Conservation (phyloP, 139 green algal species). For the Haematococcus lacustris region DNA sequence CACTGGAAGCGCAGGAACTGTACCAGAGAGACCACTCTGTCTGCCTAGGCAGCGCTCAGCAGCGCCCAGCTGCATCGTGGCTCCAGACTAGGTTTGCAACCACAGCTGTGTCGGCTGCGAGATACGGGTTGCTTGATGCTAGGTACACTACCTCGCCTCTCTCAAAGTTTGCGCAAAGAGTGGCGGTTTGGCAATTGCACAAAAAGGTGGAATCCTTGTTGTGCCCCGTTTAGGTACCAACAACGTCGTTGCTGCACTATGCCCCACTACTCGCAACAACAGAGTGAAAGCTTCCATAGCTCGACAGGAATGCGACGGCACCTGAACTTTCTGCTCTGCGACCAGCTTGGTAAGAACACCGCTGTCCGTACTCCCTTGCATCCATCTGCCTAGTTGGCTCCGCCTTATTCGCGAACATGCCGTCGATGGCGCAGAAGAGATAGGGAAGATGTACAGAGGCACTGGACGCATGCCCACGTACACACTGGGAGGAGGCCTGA, state of each 20-base stretch:
- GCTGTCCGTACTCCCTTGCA: no score
- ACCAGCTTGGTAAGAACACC: no score
- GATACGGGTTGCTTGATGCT: neutral
- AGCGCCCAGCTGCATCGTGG: no score
- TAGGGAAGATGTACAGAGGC: neutral
- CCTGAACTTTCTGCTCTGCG: slow-evolving; percentile 6
- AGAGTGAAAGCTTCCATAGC: neutral
- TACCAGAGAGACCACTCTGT: no score
- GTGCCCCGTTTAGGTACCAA: neutral
- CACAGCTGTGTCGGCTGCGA: neutral
- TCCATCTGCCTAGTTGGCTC: neutral
- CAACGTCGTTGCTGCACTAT: neutral
- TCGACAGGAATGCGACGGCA: neutral
- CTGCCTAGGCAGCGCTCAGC: no score
- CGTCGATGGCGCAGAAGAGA: neutral
- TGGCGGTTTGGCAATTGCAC: no score
- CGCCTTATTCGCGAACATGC: neutral
- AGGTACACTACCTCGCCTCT: neutral
- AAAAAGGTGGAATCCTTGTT: neutral
- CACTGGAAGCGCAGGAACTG: no score
- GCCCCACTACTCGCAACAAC: slow-evolving; percentile 5
- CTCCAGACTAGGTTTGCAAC: neutral
- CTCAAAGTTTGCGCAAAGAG: no score
- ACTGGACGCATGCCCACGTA: neutral
- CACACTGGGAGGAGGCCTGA: neutral